A percentile compares a stretch with the other conserved stretches of the same genome.
phyloP scores from a whole-genome alignment of 345 rosid genomes.

The Aquilaria sinensis region DNA sequence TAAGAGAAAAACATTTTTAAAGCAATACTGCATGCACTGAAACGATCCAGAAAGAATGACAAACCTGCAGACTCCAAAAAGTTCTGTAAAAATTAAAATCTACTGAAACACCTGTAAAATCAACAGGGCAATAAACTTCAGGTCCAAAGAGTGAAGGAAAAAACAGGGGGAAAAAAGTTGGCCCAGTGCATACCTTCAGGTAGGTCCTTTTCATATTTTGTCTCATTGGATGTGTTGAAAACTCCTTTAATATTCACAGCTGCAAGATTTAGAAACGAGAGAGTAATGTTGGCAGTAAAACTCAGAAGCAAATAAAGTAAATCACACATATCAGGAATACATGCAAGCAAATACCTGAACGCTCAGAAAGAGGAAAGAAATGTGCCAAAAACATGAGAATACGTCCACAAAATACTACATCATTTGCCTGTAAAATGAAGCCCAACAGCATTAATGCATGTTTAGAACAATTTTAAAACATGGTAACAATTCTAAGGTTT shows the following conservation, averaged over 20 bases:
- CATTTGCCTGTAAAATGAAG: conserved; percentile 66
- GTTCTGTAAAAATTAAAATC: conserved; percentile 98
- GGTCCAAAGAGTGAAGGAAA: background rate
- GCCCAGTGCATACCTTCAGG: conserved; percentile 50
- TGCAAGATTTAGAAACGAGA: conserved; percentile 27
- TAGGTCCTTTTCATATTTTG: conserved; percentile 87
- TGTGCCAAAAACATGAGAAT: conserved; percentile 97
- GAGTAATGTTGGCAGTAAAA: conserved; percentile 5
- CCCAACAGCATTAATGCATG: conserved; percentile 6
- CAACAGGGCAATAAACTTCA: conserved; percentile 8
- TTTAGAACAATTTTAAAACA: no score
- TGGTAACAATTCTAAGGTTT: no score
- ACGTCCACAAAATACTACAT: conserved; percentile 95
- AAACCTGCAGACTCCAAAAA: conserved; percentile 97
- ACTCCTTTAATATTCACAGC: conserved; percentile 98
- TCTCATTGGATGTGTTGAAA: conserved; percentile 94
- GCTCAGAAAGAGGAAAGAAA: conserved; percentile 91
- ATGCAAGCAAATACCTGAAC: conserved; percentile 59
- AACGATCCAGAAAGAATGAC: background rate
- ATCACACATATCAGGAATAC: background rate
- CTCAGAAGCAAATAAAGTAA: conserved; percentile 9
- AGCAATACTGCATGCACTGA: no score
- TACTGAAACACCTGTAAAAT: conserved; percentile 61
- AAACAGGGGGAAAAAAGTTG: conserved; percentile 3
- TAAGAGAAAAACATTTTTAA: no score